Evolutionary conservation across 73 alveolate species (phyloP), one percentile per base, ranked within the genome.

Genomic region (Paramecium primaurelia): DNA sequence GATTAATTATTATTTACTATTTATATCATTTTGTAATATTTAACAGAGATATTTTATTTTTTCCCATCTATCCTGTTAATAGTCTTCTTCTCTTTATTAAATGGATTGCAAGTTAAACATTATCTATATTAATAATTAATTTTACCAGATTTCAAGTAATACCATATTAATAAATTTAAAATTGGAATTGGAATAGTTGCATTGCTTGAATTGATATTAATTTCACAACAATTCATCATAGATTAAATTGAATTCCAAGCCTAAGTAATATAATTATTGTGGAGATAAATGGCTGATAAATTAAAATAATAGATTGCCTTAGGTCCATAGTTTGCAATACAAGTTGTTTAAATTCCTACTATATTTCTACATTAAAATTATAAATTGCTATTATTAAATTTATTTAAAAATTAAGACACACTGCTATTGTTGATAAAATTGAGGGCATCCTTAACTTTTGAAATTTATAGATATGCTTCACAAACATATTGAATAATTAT

Each of bases 21-120:
- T 51, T 51, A 51, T 51, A 34, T 77, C 90, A 77, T 77, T 77
- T 77, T 8, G 90, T 44, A 44, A 77, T 77, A 77, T 77, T 77
- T 40, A 77, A 77, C 47, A 77, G 90, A 40, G 44, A 77, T 44
- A 77, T 77, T 47, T 77, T 77, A 77, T 77, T 37, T 40, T 77
- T 77, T 8, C 90, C 90, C 20, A 77, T 77, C 32, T 32, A 40
- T 20, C 90, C 90, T 44, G 90, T 77, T 26, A 77, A n/a, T 26
- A 77, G 45, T 77, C 90, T 40, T 44, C 90, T 77, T 44, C 90
- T 77, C 47, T 77, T 77, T 1, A 77, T 44, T 32, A 77, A 77
- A 32, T 51, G 25, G 30, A 51, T 51, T 51, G 68, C 68, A 22
- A 20, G 10, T 26, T 18, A 22, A 14, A 47, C 71, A 77, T 77